Percentiles rank a stretch among this genome's conserved stretches.
Conservation (phyloP, 495 filamentous ascomycete species). For the Podospora fimiseda region DNA sequence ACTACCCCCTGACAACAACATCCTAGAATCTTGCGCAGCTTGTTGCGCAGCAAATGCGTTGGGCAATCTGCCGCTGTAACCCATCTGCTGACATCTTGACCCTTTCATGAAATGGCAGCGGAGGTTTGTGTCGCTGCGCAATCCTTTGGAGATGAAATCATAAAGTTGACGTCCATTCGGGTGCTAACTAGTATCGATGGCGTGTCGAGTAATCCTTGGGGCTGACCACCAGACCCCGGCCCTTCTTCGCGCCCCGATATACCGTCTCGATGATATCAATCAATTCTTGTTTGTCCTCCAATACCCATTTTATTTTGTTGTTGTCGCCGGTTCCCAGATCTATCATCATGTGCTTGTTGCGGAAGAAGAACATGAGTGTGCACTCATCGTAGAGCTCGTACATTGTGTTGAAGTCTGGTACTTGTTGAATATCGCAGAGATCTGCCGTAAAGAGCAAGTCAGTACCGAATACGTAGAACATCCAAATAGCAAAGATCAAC, state of each 20-base stretch:
- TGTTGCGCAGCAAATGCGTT: too few species aligned
- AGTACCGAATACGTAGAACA: not conserved
- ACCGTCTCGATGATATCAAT: conserved; percentile 99
- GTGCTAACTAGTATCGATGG: conserved; percentile 82
- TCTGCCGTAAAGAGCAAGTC: conserved; percentile 27
- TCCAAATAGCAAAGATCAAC: not conserved
- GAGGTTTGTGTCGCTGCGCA: too few species aligned
- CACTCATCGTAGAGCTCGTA: conserved; percentile 69
- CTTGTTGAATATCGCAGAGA: conserved; percentile 92
- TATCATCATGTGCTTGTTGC: conserved; percentile 99
- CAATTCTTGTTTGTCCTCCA: conserved; percentile 97
- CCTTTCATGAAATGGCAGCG: too few species aligned
- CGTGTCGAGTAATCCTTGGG: conserved; percentile 90
- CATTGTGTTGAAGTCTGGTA: conserved; percentile 98
- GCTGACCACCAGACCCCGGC: conserved; percentile 88
- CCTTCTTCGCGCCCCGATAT: conserved; percentile 96
- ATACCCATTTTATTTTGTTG: conserved; percentile 89
- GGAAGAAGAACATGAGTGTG: conserved; percentile 78
- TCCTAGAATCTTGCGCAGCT: too few species aligned
- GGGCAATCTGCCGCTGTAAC: too few species aligned
- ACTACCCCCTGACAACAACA: too few species aligned
- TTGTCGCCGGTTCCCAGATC: conserved; percentile 99
- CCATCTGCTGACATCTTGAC: too few species aligned
- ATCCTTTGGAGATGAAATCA: too few species aligned
- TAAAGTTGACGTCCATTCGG: too few species aligned